Percentiles rank a stretch among this genome's conserved stretches.
These are phyloP conservation scores for Penicillium soppii DNA, from an alignment of 495 filamentous ascomycete species.

Conservation along the genomic window DNA sequence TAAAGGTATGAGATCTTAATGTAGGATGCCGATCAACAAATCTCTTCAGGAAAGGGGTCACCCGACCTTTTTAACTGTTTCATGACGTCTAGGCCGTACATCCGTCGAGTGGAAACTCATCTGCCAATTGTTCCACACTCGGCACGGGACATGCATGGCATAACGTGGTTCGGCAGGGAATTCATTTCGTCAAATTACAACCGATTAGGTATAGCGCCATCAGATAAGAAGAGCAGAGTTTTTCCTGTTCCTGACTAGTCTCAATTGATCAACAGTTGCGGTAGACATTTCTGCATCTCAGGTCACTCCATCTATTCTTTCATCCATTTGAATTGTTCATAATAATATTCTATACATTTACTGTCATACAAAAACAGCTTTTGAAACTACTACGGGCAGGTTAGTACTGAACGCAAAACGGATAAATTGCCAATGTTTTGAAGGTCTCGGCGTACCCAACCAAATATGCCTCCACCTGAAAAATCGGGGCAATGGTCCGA, in stretches of 20 bases:
- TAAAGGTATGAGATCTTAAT: neutral
- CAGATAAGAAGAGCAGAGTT: constrained; percentile 1
- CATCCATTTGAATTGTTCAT: too few species aligned
- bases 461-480: neutral
- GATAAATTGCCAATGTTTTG: neutral
- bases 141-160: neutral
- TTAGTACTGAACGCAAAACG: neutral
- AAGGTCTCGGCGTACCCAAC: neutral
- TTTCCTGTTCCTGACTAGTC: neutral
- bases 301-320: neutral
- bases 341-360: too few species aligned
- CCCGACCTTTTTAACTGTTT: neutral
- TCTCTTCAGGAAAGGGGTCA: neutral
- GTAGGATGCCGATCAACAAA: neutral
- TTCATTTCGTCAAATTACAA: neutral
- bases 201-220: constrained; percentile 1
- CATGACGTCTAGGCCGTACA: neutral
- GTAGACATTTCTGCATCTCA: neutral
- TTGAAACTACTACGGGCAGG: too few species aligned
- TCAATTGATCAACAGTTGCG: neutral
- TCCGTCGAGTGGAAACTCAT: neutral
- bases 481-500: neutral
- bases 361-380: too few species aligned
- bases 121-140: neutral
- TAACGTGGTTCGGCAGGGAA: neutral